phyloP scores from a whole-genome alignment of 805 yeast genomes.

The Candida tammaniensis region DNA sequence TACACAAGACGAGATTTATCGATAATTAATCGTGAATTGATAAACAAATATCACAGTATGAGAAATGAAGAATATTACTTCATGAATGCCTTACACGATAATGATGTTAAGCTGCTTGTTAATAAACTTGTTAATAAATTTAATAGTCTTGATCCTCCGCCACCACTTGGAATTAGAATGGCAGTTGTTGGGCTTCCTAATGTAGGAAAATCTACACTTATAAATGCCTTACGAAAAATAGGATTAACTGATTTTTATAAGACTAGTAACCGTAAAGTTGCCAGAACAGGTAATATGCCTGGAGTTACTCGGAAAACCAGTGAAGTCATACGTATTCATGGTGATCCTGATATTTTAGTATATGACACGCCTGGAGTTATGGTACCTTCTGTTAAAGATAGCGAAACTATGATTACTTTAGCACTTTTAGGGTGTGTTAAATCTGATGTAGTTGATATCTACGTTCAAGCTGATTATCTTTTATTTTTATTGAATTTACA shows the following conservation, averaged over 20 bases:
- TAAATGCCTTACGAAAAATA: conserved; percentile 63
- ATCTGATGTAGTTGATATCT: conserved; percentile 70
- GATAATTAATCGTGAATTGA: conserved; percentile 33
- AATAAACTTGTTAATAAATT: conserved; percentile 47
- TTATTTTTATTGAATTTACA: conserved; percentile 70
- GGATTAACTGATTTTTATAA: conserved; percentile 33
- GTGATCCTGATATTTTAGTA: conserved; percentile 61
- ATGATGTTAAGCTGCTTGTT: conserved; percentile 51
- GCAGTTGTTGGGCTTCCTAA: conserved; percentile 94
- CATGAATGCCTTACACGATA: conserved; percentile 54
- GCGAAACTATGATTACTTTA: conserved; percentile 71
- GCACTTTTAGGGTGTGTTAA: conserved; percentile 75
- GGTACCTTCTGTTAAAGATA: conserved; percentile 65
- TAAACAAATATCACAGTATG: conserved; percentile 32
- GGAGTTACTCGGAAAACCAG: conserved; percentile 85
- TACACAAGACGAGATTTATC: conserved; percentile 77
- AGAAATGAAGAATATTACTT: conserved; percentile 37
- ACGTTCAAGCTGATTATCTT: conserved; percentile 81
- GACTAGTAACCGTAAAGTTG: conserved; percentile 56
- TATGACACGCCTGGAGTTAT: conserved; percentile 95
- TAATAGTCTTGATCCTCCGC: conserved; percentile 54
- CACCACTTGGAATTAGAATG: conserved; percentile 78
- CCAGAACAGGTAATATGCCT: conserved; percentile 80
- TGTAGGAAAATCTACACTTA: conserved; percentile 91
- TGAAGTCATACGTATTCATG: conserved; percentile 63